A percentile compares a stretch with the other conserved stretches of the same genome.
Evolutionary conservation across 208 protist genomes (phyloP).

Genomic region (Acanthamoeba royreba): DNA sequence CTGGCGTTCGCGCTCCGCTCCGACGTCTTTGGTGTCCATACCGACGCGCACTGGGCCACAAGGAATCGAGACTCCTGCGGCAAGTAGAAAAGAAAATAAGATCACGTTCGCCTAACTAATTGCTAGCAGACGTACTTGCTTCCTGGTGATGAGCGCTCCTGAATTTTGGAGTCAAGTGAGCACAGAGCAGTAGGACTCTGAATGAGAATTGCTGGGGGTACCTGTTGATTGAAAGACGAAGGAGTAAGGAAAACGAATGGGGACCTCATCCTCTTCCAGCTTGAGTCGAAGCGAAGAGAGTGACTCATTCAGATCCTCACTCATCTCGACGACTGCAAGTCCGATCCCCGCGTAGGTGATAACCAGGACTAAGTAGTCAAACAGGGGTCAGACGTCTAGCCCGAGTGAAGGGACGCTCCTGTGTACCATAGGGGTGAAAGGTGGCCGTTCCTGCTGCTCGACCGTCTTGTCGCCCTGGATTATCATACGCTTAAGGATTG

Average conservation of each 20-base stretch:
- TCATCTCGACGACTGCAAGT: background rate
- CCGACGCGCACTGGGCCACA: background rate
- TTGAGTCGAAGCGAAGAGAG: background rate
- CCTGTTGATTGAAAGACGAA: background rate
- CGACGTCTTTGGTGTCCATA: background rate
- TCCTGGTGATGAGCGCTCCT: background rate
- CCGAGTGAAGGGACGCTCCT: background rate
- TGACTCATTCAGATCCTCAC: background rate
- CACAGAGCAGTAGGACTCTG: too few species aligned
- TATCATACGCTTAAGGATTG: too few species aligned
- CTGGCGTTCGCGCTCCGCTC: background rate
- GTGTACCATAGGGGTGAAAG: background rate
- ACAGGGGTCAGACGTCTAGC: background rate
- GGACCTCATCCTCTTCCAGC: conserved; percentile 11
- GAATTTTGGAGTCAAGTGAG: too few species aligned
- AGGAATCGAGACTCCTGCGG: background rate
- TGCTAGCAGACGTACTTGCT: background rate
- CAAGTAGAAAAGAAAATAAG: too few species aligned
- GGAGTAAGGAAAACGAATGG: background rate
- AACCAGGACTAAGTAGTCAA: background rate
- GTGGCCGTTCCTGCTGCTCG: background rate
- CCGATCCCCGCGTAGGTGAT: background rate
- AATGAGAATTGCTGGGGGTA: too few species aligned
- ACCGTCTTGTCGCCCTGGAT: too few species aligned
- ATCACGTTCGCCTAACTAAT: too few species aligned